These are phyloP conservation scores for Prunus mira DNA, from an alignment of 306 rosid genomes.

Conservation along the genomic window DNA sequence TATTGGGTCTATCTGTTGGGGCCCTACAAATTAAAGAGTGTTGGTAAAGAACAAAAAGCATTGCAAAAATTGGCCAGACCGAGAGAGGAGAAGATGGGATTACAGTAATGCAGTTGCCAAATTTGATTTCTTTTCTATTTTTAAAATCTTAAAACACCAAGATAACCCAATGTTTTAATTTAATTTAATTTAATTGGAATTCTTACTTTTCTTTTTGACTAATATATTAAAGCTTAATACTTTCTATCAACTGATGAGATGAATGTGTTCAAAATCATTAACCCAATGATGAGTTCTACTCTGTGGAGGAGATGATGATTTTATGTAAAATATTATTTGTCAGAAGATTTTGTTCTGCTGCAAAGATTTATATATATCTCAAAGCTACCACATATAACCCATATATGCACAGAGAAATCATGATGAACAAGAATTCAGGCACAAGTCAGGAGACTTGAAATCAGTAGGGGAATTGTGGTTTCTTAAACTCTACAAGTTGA, in stretches of 20 bases:
- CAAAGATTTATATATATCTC: neutral
- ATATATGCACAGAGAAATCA: neutral
- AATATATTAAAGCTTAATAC: slow-evolving; percentile 8
- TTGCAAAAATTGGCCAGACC: slow-evolving; percentile 18
- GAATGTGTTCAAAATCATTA: slow-evolving; percentile 23
- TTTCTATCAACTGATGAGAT: slow-evolving; percentile 22
- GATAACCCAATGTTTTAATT: slow-evolving; percentile 13
- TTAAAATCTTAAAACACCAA: slow-evolving; percentile 2
- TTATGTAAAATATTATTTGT: slow-evolving; percentile 31
- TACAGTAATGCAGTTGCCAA: slow-evolving; percentile 34
- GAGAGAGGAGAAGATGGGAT: slow-evolving; percentile 30
- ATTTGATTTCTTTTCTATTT: slow-evolving; percentile 17
- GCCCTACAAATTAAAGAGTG: slow-evolving; percentile 38
- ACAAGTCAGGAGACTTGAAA: neutral
- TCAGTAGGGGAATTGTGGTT: neutral
- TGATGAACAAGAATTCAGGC: slow-evolving; percentile 16
- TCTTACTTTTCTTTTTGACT: slow-evolving; percentile 22
- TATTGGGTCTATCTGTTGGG: slow-evolving; percentile 55
- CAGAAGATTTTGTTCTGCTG: slow-evolving; percentile 39
- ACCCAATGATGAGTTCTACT: slow-evolving; percentile 11
- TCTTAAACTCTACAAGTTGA: neutral
- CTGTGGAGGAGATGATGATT: slow-evolving; percentile 30
- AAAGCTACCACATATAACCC: too few species aligned
- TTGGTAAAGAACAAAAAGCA: slow-evolving; percentile 55
- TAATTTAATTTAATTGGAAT: slow-evolving; percentile 23